phyloP scores from a whole-genome alignment of 148 eudicot species.

The Rhododendron ovatum region DNA sequence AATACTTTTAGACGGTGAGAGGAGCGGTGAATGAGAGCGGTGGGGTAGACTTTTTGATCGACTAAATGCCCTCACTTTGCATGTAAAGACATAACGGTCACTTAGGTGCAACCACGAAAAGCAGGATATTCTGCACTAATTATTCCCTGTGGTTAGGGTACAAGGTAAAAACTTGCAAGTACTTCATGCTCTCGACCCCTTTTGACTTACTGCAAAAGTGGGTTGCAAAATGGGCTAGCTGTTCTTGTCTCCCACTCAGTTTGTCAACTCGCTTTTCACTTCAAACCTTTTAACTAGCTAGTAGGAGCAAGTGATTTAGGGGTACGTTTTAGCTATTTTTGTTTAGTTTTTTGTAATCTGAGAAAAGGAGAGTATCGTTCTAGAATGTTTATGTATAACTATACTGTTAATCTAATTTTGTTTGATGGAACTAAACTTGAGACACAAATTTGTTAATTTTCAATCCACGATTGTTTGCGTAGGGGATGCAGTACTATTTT shows the following conservation, averaged over 20 bases:
- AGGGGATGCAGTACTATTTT: too few relatives aligned
- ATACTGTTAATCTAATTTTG: background rate
- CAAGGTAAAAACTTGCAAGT: background rate
- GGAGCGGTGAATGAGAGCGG: too few relatives aligned
- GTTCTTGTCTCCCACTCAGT: conserved; percentile 15
- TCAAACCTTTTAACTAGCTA: background rate
- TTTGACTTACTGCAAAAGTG: conserved; percentile 9
- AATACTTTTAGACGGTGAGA: too few relatives aligned
- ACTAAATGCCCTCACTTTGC: background rate
- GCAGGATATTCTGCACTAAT: background rate
- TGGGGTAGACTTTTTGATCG: too few relatives aligned
- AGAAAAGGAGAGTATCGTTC: background rate
- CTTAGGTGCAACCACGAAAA: background rate
- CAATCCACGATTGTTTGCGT: background rate
- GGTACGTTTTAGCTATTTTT: background rate
- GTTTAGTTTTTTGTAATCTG: background rate
- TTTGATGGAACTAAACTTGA: background rate
- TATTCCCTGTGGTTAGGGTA: background rate
- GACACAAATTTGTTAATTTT: background rate
- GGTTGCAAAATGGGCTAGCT: conserved; percentile 11
- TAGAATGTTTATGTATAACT: background rate
- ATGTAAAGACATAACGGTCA: background rate
- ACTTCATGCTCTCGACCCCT: background rate
- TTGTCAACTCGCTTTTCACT: conserved; percentile 16
- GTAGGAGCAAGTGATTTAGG: background rate